Conservation (phyloP, 345 rosid species). For the Gossypioides kirkii region DNA sequence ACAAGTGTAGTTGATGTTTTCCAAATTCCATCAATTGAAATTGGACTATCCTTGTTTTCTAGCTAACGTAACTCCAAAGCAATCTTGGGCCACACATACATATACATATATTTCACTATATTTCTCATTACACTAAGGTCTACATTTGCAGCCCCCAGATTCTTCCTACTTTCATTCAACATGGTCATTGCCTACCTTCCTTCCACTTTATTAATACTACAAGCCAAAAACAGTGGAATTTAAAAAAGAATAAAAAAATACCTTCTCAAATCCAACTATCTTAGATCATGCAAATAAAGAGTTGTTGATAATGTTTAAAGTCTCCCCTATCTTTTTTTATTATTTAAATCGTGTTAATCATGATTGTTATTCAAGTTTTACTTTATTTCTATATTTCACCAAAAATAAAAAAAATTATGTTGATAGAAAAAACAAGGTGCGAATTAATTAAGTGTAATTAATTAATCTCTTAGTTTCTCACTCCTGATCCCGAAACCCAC, state of each 20-base stretch:
- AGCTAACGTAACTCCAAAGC: neutral
- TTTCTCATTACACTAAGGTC: constrained; percentile 3
- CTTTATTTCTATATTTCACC: too few relatives aligned
- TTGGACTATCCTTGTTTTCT: neutral
- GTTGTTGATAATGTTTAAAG: too few relatives aligned
- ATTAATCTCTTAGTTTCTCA: neutral
- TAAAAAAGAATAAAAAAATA: too few relatives aligned
- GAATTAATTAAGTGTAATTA: neutral
- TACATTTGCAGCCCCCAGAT: neutral
- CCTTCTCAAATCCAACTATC: too few relatives aligned
- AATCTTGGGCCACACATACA: neutral
- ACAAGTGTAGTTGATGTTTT: neutral
- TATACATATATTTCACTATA: neutral
- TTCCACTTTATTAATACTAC: neutral
- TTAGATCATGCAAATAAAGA: too few relatives aligned
- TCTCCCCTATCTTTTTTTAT: too few relatives aligned
- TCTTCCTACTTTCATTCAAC: constrained; percentile 3
- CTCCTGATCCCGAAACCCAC: constrained; percentile 11
- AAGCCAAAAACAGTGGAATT: neutral
- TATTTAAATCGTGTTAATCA: too few relatives aligned
- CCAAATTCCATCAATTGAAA: neutral
- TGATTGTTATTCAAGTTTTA: too few relatives aligned
- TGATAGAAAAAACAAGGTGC: neutral
- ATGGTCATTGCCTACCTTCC: neutral
- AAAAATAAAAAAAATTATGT: too few relatives aligned